Evolutionary conservation across 208 protist species (phyloP), one percentile per base, ranked within the genome.

Genomic region (Strigomonas oncopelti): DNA sequence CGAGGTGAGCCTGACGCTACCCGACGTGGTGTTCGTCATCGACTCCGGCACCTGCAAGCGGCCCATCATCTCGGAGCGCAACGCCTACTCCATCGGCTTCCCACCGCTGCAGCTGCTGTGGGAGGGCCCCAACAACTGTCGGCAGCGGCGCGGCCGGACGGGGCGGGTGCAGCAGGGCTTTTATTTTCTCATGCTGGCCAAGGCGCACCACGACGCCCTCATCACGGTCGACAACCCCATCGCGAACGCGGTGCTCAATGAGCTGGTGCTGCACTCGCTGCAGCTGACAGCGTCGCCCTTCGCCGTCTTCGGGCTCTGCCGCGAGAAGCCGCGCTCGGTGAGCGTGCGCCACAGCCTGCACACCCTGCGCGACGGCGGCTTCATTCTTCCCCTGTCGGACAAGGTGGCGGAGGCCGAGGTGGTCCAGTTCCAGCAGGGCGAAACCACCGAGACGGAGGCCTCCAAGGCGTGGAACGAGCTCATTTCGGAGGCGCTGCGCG

Each of bases 1-100:
- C 9, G 97, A 99, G 73, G 98, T 98, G 11, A 95, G 85, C 32
- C 61, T 99, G 9, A 99, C 98, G 27, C 90, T 99, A 62, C 95
- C 97, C 13, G 97, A 99, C 71, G 88, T 95, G 13, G 89, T 94
- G 25, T 94, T 96, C 54, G 96, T 99, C 5, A 95, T 99, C 34
- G 97, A 99, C 80, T 88, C 80, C 27, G 97, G 97, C 46, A 87
- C 76, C 2, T 67, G 69, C 56, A 95, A 95, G 71, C 72, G 81
- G 9, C 90, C 90, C 18, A 75, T 78, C 62, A 87, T 95, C 16
- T 65, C 68, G 32, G 69, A 72, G 20, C 67, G 60, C 20, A 79
- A 85, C 52, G 71, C 59, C 31, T 73, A 73, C 18, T 87, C 83
- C 52, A 82, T 93, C 25, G 77, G 81, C 9, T 92, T 90, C 53